Evolutionary conservation across 2,329 filamentous ascomycete genomes (phyloP).

Genomic region (Penicillium italicum): DNA sequence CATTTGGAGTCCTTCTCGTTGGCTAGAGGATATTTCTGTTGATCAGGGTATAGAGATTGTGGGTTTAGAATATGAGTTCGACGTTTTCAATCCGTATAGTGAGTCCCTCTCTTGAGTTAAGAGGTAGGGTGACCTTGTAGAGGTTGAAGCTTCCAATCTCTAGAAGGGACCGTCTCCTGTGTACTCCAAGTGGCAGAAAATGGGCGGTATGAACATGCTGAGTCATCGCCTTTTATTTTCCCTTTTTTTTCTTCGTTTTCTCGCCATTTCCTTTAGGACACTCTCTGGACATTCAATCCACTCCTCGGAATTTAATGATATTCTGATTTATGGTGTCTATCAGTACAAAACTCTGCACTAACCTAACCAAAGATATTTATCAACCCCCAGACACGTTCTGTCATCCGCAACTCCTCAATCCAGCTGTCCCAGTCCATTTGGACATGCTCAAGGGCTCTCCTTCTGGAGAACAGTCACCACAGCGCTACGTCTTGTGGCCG

Average conservation of each 20-base stretch:
- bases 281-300: background rate
- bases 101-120: no score
- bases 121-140: no score
- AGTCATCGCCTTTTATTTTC: background rate
- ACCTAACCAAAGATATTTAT: background rate
- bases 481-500: slow-evolving; percentile 42
- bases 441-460: slow-evolving; percentile 30
- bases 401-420: slow-evolving; percentile 31
- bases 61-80: no score
- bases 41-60: no score
- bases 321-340: background rate
- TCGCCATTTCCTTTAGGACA: background rate
- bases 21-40: no score
- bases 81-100: no score
- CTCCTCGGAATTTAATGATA: slow-evolving; percentile 1
- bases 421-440: slow-evolving; percentile 34
- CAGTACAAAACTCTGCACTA: background rate
- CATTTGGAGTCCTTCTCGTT: no score
- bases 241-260: background rate
- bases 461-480: slow-evolving; percentile 35
- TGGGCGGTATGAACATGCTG: no score
- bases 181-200: no score
- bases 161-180: no score
- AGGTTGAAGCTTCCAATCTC: no score
- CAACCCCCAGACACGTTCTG: slow-evolving; percentile 1